Evolutionary conservation across 1,139 yeast genomes (phyloP), one percentile per base, ranked within the genome.

Genomic region (Yamadazyma spencermartinsiae): DNA sequence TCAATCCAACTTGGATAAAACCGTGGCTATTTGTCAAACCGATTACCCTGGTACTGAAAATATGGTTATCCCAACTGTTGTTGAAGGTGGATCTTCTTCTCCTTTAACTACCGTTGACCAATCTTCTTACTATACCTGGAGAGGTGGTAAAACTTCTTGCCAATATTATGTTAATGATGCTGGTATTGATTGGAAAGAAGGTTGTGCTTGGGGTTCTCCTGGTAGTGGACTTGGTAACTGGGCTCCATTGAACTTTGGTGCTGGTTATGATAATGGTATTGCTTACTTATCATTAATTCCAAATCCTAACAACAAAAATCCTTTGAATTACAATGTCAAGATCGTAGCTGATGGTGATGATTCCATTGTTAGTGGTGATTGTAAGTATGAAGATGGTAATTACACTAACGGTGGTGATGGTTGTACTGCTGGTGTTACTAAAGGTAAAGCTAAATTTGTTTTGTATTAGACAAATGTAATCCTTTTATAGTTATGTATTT

Each of bases 21-120:
- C 74, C 35, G 86, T 84, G 53, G 86, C 92, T 40, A 74, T 85
- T 50, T 85, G 94, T 68, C 80, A 90, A 78, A 85, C 94, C 46
- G 94, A 85, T 64, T 85, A 85, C 70, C 92, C 94, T 59, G 92
- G 92, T 71, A 80, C 92, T 43, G 94, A 85, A 72, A 84, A 83
- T 69, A 85, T 85, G 94, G 86, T 78, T 59, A 74, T 84, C 47
- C 92, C 94, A 64, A 82, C 90, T 43, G 75, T 76, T 56, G 82
- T 85, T 49, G 57, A 64, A 36, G 80, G 80, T 38, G 88, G 88
- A 50, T 55, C 67, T 27, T 56, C 74, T 39, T 65, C 74, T 43
- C 81, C 82, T 43, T 74, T 80, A 46, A 72, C 88, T 36, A 85
- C 80, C 49, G 89, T 83, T 45, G 79, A 82, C 60, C 73, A 78